These are phyloP conservation scores for Scenedesmus sp. DNA, from an alignment of 163 green algal genomes.

Conservation along the genomic window DNA sequence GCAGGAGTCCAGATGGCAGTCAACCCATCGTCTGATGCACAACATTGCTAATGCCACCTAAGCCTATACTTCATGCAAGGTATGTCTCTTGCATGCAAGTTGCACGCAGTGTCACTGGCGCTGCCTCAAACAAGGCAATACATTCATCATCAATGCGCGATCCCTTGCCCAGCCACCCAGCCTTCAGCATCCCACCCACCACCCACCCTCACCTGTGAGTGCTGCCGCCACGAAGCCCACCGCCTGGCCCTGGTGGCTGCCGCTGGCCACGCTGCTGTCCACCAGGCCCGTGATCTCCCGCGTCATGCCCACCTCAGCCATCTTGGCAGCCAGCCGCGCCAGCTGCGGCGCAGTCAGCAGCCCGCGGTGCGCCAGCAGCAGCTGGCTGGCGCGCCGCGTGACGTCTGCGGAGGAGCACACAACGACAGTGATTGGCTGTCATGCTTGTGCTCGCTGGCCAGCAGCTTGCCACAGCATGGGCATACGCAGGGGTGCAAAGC, in stretches of 20 bases:
- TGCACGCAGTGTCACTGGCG: too few relatives aligned
- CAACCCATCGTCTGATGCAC: too few relatives aligned
- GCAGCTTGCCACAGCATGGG: neutral
- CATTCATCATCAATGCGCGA: too few relatives aligned
- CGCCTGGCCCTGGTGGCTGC: slow-evolving; percentile 51
- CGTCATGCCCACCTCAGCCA: slow-evolving; percentile 49
- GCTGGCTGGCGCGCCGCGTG: slow-evolving; percentile 23
- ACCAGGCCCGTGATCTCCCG: slow-evolving; percentile 36
- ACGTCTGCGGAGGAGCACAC: slow-evolving; percentile 31
- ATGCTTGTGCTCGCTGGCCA: neutral
- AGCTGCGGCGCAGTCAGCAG: slow-evolving; percentile 43
- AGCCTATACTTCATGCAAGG: too few relatives aligned
- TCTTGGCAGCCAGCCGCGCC: slow-evolving; percentile 45
- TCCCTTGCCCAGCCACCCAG: neutral
- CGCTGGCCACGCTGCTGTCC: slow-evolving; percentile 21
- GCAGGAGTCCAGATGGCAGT: too few relatives aligned
- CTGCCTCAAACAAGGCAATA: too few relatives aligned
- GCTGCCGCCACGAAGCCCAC: slow-evolving; percentile 49
- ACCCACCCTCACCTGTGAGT: slow-evolving; percentile 31
- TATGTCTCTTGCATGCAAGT: too few relatives aligned
- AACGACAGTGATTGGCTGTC: neutral
- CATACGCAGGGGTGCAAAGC: too few relatives aligned
- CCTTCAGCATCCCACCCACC: neutral
- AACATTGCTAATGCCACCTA: too few relatives aligned
- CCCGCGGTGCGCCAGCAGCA: slow-evolving; percentile 49